Base-by-base conservation (phyloP, 2,329 filamentous ascomycete genomes). In the Claviceps humidiphila region DNA sequence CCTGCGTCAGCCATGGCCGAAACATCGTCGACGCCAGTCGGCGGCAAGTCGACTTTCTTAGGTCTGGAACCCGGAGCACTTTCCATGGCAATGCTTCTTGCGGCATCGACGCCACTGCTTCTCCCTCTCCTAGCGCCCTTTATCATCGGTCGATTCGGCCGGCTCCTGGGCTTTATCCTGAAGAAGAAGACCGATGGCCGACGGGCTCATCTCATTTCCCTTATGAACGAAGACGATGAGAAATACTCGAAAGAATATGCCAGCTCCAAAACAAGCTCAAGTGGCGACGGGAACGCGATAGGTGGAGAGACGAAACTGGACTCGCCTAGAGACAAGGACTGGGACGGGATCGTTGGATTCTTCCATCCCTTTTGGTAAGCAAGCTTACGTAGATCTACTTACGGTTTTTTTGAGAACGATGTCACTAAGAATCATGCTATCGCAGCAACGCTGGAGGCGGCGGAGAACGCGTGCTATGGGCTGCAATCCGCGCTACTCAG, bases 331-430 rank as follows among this genome's bases (percentile, higher is more conserved):
- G 41, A 44, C 40, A 68, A 77, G 58, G 76, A 85, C 46, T 96
- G 87, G 87, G 75, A 83, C 56, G 90, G 90, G 37, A 82, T 96
- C 51, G 81, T 97, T 56, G 93, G 89, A 47, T 97, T 98, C 76
- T 95, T 98, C 65, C 93, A 98, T 67, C 93, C 93, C 1, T 98
- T 96, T 67, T 97, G 93, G 87, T 91, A 73, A 57, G 77, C 63
- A 38, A 6, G 34, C 53, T 54, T 24, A 50, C 46, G 8, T 41
- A 48, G 37, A 26, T 11, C 49, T 34, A 34, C 30, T 34, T 34
- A 34, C 1, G 30, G 30, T 11, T 34, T 17, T 20, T 26, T 8
- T 43, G 38, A 11, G 8, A 24, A 40, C 11, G 7, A 11, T 2
- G 17, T 34, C 5, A 24, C 34, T 41, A 44, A 26, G 47, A 30